Percentiles rank a stretch among this genome's conserved stretches.
phyloP scores from a whole-genome alignment of 768 basidiomycete species.

The Panellus pusillus region DNA sequence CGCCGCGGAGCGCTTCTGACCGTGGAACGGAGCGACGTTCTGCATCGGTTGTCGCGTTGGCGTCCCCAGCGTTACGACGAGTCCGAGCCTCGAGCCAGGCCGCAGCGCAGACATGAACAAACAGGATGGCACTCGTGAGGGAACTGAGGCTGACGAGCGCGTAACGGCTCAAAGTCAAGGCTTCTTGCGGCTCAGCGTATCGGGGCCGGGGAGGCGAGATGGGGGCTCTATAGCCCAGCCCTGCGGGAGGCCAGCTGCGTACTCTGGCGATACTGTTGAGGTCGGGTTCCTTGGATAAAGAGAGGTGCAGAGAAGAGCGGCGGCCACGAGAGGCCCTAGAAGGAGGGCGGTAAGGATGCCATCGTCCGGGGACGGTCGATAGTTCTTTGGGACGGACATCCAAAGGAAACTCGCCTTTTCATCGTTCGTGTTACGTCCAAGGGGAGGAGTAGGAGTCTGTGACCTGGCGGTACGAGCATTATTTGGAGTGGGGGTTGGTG shows the following conservation, averaged over 20 bases:
- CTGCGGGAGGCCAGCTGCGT: slow-evolving; percentile 43
- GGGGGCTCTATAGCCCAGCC: slow-evolving; percentile 83
- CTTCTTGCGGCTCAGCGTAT: slow-evolving; percentile 44
- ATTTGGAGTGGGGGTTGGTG: background rate
- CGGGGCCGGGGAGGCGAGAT: slow-evolving; percentile 43
- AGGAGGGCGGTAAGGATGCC: slow-evolving; percentile 82
- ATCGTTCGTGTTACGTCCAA: slow-evolving; percentile 25
- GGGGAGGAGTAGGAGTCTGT: slow-evolving; percentile 10
- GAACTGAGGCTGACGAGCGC: slow-evolving; percentile 78
- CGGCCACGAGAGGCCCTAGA: slow-evolving; percentile 79
- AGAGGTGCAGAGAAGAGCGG: slow-evolving; percentile 61
- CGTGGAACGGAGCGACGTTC: slow-evolving; percentile 78
- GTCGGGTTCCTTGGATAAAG: slow-evolving; percentile 33
- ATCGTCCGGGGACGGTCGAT: slow-evolving; percentile 86
- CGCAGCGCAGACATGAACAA: slow-evolving; percentile 78
- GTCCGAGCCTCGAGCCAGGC: slow-evolving; percentile 68
- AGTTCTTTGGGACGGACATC: slow-evolving; percentile 92
- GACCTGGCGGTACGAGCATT: background rate
- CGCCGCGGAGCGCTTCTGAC: slow-evolving; percentile 61
- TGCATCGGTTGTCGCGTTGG: slow-evolving; percentile 48
- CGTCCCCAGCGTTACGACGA: slow-evolving; percentile 14
- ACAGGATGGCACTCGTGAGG: slow-evolving; percentile 75
- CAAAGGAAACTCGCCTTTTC: slow-evolving; percentile 71
- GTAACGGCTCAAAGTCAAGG: slow-evolving; percentile 68
- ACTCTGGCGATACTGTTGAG: background rate